These are phyloP conservation scores for Monilinia fructigena DNA, from an alignment of 2,329 filamentous ascomycete genomes.

Conservation along the genomic window DNA sequence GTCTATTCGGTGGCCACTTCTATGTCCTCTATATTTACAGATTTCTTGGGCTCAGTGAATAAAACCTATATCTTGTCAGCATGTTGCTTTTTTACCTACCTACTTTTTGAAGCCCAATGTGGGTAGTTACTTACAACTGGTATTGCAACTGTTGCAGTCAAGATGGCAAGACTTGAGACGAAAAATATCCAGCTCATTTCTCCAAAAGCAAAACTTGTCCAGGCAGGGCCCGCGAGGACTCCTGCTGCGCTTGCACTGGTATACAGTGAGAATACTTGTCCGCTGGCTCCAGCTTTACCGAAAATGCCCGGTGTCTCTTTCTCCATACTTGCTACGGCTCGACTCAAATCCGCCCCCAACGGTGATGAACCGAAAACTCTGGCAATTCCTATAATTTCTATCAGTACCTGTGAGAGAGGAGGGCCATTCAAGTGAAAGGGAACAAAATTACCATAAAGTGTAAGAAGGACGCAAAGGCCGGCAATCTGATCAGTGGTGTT, in stretches of 20 bases:
- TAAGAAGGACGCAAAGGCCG: conserved; percentile 62
- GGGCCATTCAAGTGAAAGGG: background rate
- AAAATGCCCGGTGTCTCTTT: conserved; percentile 23
- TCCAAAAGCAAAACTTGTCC: conserved; percentile 23
- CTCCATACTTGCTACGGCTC: conserved; percentile 24
- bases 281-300: conserved; percentile 21
- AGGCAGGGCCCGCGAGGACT: conserved; percentile 25
- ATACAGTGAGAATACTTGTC: conserved; percentile 26
- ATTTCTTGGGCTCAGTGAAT: conserved; percentile 5
- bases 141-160: conserved; percentile 22
- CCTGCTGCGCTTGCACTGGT: conserved; percentile 26
- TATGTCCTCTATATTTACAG: background rate
- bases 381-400: conserved; percentile 19
- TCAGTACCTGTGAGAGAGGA: background rate
- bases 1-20: conserved; percentile 3
- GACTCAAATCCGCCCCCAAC: conserved; percentile 25
- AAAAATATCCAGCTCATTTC: conserved; percentile 23
- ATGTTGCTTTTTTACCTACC: background rate
- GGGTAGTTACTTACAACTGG: conserved; percentile 10
- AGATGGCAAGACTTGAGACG: conserved; percentile 24
- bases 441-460: conserved; percentile 50
- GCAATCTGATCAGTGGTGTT: conserved; percentile 60
- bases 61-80: conserved; percentile 5
- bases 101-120: background rate
- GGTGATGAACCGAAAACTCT: conserved; percentile 24